Conservation (phyloP, 2,329 filamentous ascomycete genomes). For the Arthrobotrys sphaeroides region DNA sequence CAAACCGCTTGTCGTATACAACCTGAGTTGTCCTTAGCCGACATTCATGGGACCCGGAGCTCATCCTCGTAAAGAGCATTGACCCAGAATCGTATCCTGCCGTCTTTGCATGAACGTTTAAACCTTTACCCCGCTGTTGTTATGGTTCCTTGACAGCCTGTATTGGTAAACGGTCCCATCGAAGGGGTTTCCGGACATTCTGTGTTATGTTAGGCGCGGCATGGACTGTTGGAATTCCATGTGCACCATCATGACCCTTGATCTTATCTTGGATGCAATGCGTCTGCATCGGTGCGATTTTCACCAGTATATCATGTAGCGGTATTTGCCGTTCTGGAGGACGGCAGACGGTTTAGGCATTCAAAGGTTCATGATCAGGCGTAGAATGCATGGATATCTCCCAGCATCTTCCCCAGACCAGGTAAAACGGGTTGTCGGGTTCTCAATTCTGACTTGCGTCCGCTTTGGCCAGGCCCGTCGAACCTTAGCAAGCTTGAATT, state of each 20-base stretch:
- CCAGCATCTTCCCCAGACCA: background rate
- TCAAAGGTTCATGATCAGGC: conserved; percentile 25
- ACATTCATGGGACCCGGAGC: background rate
- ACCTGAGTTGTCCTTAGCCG: conserved; percentile 19
- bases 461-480: too few relatives aligned
- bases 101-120: conserved; percentile 31
- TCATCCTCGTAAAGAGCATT: conserved; percentile 19
- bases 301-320: background rate
- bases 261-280: conserved; percentile 18
- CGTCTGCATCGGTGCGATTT: background rate
- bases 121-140: background rate
- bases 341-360: conserved; percentile 9
- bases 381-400: conserved; percentile 7
- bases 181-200: background rate
- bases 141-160: conserved; percentile 5
- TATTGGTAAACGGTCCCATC: background rate
- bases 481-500: too few relatives aligned
- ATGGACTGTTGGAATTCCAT: conserved; percentile 25
- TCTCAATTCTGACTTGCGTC: conserved; percentile 18
- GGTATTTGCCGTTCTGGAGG: background rate
- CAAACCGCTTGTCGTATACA: conserved; percentile 19
- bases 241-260: conserved; percentile 29
- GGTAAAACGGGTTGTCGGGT: conserved; percentile 20
- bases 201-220: background rate
- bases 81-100: conserved; percentile 12